Evolutionary conservation across 495 filamentous ascomycete species (phyloP).

Genomic region (Lasiosphaeriaceae sp.): DNA sequence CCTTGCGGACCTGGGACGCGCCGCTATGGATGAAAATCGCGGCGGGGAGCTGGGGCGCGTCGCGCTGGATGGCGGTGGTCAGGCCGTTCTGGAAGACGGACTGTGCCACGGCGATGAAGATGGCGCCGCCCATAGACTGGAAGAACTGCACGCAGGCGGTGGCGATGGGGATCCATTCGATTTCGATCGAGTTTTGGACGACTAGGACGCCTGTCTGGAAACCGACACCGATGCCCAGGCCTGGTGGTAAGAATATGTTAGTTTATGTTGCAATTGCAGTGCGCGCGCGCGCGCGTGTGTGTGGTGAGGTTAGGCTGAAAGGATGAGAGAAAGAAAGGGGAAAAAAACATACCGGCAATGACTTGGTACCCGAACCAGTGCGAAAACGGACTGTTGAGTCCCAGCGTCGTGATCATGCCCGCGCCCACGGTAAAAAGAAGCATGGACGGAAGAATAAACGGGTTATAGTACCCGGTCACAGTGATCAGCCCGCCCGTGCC

Average conservation of each 20-base stretch:
- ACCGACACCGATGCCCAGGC: conserved; percentile 42
- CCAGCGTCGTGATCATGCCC: conserved; percentile 49
- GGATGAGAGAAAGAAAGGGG: neutral
- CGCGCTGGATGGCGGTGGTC: conserved; percentile 26
- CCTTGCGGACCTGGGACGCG: conserved; percentile 37
- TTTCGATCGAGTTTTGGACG: conserved; percentile 44
- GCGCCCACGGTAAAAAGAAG: conserved; percentile 45
- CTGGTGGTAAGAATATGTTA: too few relatives aligned
- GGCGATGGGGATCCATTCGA: conserved; percentile 58
- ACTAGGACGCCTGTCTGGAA: conserved; percentile 50
- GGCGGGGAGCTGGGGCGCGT: conserved; percentile 31
- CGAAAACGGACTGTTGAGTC: conserved; percentile 36
- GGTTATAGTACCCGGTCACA: conserved; percentile 51
- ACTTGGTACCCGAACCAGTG: conserved; percentile 56
- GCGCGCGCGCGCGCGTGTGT: too few relatives aligned
- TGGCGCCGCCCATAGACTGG: conserved; percentile 64
- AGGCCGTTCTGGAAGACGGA: conserved; percentile 62
- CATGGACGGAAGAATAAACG: conserved; percentile 41
- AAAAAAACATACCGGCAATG: conserved; percentile 25
- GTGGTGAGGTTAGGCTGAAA: neutral
- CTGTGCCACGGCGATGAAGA: conserved; percentile 65
- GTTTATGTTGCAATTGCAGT: too few relatives aligned
- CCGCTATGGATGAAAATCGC: conserved; percentile 41
- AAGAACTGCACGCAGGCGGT: conserved; percentile 63
- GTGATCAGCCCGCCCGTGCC: conserved; percentile 40